A percentile compares a stretch with the other conserved stretches of the same genome.
Evolutionary conservation across 78 protist genomes (phyloP).

Genomic region (Chrysochromulina parva): DNA sequence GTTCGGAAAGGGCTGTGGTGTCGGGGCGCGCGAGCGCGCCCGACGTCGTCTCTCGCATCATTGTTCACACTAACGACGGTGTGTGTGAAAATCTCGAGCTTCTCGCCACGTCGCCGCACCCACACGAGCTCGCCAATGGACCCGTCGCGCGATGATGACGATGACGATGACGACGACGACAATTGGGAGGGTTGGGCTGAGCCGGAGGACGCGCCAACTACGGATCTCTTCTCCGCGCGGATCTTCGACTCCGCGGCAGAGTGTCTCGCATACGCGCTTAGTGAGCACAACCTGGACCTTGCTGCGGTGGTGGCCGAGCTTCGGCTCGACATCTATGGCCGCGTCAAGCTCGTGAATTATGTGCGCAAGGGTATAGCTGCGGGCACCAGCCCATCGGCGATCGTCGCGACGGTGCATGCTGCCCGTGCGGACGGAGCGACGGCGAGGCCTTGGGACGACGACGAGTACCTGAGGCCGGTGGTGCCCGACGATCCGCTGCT

Average conservation of each 20-base stretch:
- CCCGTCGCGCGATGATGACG: too few species aligned
- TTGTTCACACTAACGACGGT: too few species aligned
- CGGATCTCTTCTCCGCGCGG: background rate
- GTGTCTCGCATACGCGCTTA: background rate
- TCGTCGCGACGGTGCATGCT: background rate
- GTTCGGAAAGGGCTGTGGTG: too few species aligned
- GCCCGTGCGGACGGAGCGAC: background rate
- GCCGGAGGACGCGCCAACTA: background rate
- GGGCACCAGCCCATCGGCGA: background rate
- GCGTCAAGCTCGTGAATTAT: background rate
- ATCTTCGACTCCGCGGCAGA: background rate
- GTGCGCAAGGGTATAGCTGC: background rate
- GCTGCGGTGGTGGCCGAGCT: background rate
- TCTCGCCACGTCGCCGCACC: too few species aligned
- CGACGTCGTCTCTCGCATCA: too few species aligned
- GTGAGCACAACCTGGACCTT: background rate
- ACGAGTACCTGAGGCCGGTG: background rate
- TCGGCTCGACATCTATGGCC: background rate
- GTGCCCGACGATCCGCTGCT: slow-evolving; percentile 11
- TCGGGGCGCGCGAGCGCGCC: too few species aligned
- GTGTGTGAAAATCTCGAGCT: too few species aligned
- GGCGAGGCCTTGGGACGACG: background rate
- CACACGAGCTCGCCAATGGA: too few species aligned
- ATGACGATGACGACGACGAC: background rate
- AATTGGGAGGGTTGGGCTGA: background rate